A percentile compares a stretch with the other conserved stretches of the same genome.
Conservation (phyloP, 768 basidiomycete species). For the Xerocomellus amylosporus region DNA sequence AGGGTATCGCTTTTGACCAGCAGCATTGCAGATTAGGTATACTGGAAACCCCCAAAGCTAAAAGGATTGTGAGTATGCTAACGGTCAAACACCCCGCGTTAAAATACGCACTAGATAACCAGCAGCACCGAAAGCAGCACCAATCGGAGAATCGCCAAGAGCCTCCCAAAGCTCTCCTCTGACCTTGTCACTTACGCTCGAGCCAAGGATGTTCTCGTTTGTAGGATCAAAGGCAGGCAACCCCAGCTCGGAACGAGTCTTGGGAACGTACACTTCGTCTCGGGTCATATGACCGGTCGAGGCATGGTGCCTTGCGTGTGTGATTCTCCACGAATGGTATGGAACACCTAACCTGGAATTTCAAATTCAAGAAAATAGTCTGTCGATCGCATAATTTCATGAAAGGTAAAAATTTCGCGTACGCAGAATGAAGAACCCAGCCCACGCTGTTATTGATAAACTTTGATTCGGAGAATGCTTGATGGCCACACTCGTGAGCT, state of each 20-base stretch:
- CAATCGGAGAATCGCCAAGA: constrained; percentile 87
- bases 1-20: constrained; percentile 84
- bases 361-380: constrained; percentile 3
- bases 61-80: background rate
- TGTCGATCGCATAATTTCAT: constrained; percentile 23
- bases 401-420: constrained; percentile 26
- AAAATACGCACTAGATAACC: constrained; percentile 56
- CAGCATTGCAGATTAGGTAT: constrained; percentile 80
- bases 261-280: constrained; percentile 94
- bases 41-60: constrained; percentile 83
- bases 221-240: constrained; percentile 64
- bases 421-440: constrained; percentile 90
- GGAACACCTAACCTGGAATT: constrained; percentile 80
- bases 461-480: constrained; percentile 93
- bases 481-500: constrained; percentile 95
- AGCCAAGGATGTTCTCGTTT: constrained; percentile 63
- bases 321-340: constrained; percentile 95
- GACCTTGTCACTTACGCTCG: constrained; percentile 62
- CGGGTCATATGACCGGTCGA: constrained; percentile 90
- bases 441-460: constrained; percentile 89
- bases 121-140: constrained; percentile 50
- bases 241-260: constrained; percentile 71
- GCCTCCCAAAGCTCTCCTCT: constrained; percentile 79
- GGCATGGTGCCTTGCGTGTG: constrained; percentile 94
- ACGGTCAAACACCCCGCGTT: background rate